These are phyloP conservation scores for Fraxinus baroniana DNA, from an alignment of 305 asterid species.

Conservation along the genomic window DNA sequence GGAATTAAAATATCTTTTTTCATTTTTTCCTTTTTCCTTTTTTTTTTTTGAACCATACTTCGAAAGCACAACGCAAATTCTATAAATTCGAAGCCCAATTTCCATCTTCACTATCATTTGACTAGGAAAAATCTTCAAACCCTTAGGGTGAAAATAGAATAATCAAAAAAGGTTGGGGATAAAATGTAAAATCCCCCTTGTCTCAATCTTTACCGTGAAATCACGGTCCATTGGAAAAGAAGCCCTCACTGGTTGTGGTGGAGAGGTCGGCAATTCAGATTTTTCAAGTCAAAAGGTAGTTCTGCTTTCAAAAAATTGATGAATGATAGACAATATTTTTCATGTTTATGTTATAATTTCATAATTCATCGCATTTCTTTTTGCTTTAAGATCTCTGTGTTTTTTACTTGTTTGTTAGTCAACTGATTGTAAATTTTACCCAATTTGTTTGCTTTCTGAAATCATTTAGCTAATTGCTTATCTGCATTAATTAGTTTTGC, in stretches of 20 bases:
- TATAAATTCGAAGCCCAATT: not conserved
- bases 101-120: not conserved
- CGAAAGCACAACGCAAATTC: not conserved
- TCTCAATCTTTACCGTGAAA: not conserved
- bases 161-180: not conserved
- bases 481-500: not conserved
- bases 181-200: not conserved
- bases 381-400: not conserved
- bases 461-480: not conserved
- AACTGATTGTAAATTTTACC: conserved; percentile 19
- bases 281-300: conserved; percentile 41
- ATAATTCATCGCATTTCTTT: not conserved
- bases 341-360: not conserved
- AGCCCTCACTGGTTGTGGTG: not conserved
- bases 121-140: not conserved
- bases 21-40: too few relatives aligned
- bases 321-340: not conserved
- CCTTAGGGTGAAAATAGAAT: not conserved
- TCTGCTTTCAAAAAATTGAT: conserved; percentile 15
- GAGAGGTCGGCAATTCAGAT: conserved; percentile 1
- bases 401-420: conserved; percentile 23
- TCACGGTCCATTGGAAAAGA: not conserved
- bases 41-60: too few relatives aligned
- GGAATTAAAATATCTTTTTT: too few relatives aligned
- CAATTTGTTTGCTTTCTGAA: not conserved